Evolutionary conservation across 2,329 filamentous ascomycete species (phyloP).

Genomic region (Arthrobotrys pseudoclavata): DNA sequence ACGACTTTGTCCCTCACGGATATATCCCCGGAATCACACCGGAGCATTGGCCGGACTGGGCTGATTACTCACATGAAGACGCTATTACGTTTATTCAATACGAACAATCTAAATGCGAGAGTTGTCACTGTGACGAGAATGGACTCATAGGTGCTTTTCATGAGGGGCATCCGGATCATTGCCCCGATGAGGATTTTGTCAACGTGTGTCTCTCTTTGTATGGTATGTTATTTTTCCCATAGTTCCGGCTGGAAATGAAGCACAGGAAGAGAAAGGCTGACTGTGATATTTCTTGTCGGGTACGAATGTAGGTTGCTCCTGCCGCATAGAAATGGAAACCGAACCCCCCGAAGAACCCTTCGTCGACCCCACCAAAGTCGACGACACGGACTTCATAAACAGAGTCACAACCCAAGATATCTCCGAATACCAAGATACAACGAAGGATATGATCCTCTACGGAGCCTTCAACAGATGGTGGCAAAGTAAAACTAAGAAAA

Average conservation of each 20-base stretch:
- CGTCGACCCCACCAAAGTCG: neutral
- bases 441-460: neutral
- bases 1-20: neutral
- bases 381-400: neutral
- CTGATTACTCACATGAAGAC: neutral
- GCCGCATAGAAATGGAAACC: neutral
- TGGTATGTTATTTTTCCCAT: neutral
- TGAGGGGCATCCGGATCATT: neutral
- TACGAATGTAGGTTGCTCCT: conserved; percentile 4
- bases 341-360: neutral
- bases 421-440: neutral
- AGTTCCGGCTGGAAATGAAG: too few relatives aligned
- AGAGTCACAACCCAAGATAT: neutral
- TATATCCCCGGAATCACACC: neutral
- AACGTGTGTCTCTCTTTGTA: neutral
- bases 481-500: neutral
- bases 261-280: too few relatives aligned
- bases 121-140: neutral
- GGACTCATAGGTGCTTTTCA: neutral
- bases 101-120: neutral
- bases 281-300: too few relatives aligned
- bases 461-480: conserved; percentile 1
- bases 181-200: neutral
- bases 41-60: neutral
- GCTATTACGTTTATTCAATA: neutral